Base-by-base conservation (phyloP, 2,329 filamentous ascomycete species). In the Periconia sp. region DNA sequence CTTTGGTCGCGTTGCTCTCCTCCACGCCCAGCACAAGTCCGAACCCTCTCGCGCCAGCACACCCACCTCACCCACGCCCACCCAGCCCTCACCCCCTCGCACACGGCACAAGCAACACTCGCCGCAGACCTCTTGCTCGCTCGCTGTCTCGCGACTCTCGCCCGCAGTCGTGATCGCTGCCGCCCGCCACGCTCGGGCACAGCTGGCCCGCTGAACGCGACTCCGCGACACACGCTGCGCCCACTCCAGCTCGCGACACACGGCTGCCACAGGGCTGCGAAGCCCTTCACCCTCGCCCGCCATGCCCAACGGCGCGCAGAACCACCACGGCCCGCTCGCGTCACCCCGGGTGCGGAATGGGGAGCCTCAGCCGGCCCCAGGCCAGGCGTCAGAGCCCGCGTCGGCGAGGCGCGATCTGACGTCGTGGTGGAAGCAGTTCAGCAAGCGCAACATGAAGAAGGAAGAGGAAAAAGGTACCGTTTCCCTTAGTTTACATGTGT, bases 381-480 rank as follows among this genome's bases (percentile, higher is more conserved):
- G 23, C 23, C 73, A 68, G 66, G 79, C 68, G 43, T 72, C 78
- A 44, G 76, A 80, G 60, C 90, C 89, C 29, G 89, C 88, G 41
- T 89, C 89, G 21, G 89, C 85, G 55, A 95, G 88, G 75, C 85
- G 89, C 68, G 91, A 96, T 69, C 78, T 97, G 58, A 88, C 91
- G 59, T 95, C 89, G 47, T 99, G 94, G 94, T 97, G 94, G 94
- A 96, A 91, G 73, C 85, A 86, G 61, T 97, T 99, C 75, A 94
- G 65, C 57, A 71, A 94, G 74, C 82, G 72, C 46, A 71, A 78
- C 52, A 75, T 78, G 39, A 82, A 83, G 64, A 82, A 80, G 60
- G 78, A 82, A 50, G 83, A 85, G 50, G 78, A 81, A 46, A 83
- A 84, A 79, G 81, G 82, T 83, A 77, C 66, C 21, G 29, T 40